Evolutionary conservation across 768 basidiomycete genomes (phyloP).

Genomic region (Trametes coccinea): DNA sequence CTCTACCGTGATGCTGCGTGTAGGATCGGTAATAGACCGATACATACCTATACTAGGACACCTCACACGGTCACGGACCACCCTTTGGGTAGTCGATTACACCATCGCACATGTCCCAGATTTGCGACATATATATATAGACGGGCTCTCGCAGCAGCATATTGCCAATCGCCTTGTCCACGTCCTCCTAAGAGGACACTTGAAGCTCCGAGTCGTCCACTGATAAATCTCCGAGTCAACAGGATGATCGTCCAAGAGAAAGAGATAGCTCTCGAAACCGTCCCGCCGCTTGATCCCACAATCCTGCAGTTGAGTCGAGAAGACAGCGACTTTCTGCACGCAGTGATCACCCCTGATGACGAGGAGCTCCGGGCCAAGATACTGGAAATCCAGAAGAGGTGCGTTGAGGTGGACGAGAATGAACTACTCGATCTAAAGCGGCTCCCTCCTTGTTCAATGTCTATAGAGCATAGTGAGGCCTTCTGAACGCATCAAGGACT

Average conservation of each 20-base stretch:
- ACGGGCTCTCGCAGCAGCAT: no score
- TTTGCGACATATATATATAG: no score
- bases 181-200: no score
- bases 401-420: not conserved
- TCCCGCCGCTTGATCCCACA: conserved; percentile 28
- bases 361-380: conserved; percentile 25
- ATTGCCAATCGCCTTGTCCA: no score
- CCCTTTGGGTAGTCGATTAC: no score
- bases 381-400: conserved; percentile 32
- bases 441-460: no score
- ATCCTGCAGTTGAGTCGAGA: conserved; percentile 21
- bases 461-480: conserved; percentile 31
- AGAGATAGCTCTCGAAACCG: conserved; percentile 14
- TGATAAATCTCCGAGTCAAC: not conserved
- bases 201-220: not conserved
- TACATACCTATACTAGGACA: no score
- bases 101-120: no score
- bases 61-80: no score
- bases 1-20: no score
- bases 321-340: conserved; percentile 29
- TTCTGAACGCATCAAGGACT: not conserved
- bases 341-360: conserved; percentile 27
- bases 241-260: conserved; percentile 4
- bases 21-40: no score
- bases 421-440: no score